Evolutionary conservation across 2,329 filamentous ascomycete species (phyloP), one percentile per base, ranked within the genome.

Genomic region (Metarhizium sp.): DNA sequence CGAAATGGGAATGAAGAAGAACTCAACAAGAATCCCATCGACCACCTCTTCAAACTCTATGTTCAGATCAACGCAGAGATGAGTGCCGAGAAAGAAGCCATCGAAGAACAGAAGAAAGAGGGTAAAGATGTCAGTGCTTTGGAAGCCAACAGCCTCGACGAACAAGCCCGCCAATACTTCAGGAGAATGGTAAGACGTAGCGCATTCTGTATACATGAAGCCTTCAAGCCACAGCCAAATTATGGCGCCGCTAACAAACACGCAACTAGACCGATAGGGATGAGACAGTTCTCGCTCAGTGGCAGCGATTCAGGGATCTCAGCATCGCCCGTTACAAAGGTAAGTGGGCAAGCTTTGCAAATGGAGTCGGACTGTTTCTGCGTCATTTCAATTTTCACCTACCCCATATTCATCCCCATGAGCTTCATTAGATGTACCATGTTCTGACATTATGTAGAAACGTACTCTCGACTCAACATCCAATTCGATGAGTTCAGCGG

Each of bases 1-100:
- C 82, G 81, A 63, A 92, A 87, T 67, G 89, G 89, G 34, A 82
- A 80, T 58, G 88, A 92, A 69, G 83, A 86, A 61, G 81, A 84
- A 57, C 77, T 94, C 13, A 70, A 80, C 59, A 77, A 78, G 50
- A 88, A 92, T 64, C 88, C 89, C 13, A 90, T 92, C 66, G 87
- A 88, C 69, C 89, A 94, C 68, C 75, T 94, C 10, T 92, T 86
- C 69, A 82, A 91, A 64, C 85, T 94, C 52, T 94, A 92, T 64
- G 88, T 92, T 59, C 81, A 83, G 69, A 90, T 92, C 69, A 90
- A 87, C 70, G 73, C 73, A 57, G 83, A 89, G 51, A 79, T 86
- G 66, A 70, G 75, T 2, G 80, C 77, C 0, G 86, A 92, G 73
- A 85, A 86, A 60, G 85, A 87, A 60, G 67, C 78, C 57, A 81